A percentile compares a stretch with the other conserved stretches of the same genome.
Conservation (phyloP, 192 early-diverging fungal species). For the Gonapodya prolifera region DNA sequence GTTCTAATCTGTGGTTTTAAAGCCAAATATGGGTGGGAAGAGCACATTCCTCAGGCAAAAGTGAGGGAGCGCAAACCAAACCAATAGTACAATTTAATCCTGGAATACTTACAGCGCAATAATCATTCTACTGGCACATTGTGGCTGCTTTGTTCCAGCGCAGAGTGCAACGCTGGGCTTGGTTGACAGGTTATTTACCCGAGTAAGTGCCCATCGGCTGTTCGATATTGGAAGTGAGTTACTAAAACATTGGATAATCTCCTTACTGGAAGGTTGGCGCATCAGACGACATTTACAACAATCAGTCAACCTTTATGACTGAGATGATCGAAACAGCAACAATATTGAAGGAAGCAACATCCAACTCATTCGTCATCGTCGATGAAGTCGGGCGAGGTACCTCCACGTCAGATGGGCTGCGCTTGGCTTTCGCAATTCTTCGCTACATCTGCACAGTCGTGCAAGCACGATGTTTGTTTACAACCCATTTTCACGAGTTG, state of each 20-base stretch:
- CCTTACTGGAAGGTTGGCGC: slow-evolving; percentile 45
- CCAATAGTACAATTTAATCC: not conserved
- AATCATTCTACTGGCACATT: slow-evolving; percentile 48
- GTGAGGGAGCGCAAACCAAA: not conserved
- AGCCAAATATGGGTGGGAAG: slow-evolving; percentile 79
- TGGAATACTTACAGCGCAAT: slow-evolving; percentile 20
- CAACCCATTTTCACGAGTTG: slow-evolving; percentile 68
- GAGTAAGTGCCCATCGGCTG: slow-evolving; percentile 15
- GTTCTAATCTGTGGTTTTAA: slow-evolving; percentile 15
- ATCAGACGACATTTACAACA: slow-evolving; percentile 48
- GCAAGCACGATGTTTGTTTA: slow-evolving; percentile 47
- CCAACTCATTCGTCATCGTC: slow-evolving; percentile 48
- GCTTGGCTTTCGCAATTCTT: slow-evolving; percentile 55
- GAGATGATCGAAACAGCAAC: slow-evolving; percentile 53
- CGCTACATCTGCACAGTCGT: slow-evolving; percentile 34
- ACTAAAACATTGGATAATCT: not conserved
- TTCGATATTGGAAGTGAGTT: not conserved
- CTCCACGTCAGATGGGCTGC: slow-evolving; percentile 54
- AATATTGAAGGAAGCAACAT: slow-evolving; percentile 52
- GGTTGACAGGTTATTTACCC: slow-evolving; percentile 55
- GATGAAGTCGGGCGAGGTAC: slow-evolving; percentile 77
- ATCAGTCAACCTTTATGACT: slow-evolving; percentile 65
- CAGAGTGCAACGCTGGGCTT: slow-evolving; percentile 44
- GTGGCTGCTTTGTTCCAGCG: slow-evolving; percentile 62
- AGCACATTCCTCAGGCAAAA: slow-evolving; percentile 42